Base-by-base conservation (phyloP, 257 asterid species). In the Przewalskia tangutica region DNA sequence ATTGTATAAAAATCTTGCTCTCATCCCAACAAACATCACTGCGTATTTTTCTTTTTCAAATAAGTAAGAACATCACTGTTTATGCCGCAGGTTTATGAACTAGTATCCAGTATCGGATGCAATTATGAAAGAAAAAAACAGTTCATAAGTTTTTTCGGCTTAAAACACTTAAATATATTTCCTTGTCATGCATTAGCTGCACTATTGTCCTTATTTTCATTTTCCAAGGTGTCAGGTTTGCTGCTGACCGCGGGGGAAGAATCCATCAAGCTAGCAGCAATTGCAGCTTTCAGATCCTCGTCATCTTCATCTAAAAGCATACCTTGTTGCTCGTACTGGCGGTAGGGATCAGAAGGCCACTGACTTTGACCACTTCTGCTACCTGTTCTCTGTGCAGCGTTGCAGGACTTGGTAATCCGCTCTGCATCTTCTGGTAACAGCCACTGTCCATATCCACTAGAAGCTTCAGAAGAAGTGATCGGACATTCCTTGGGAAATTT, bases 241-340 rank as follows among this genome's bases (percentile, higher is more conserved):
- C 63, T 80, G 79, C 86, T 86, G 80, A 50, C 53, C 0, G 82
- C 84, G 3, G 89, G 86, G 16, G 91, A 64, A 27, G 97, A 89
- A 81, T 96, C 98, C 86, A 89, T 36, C 90, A 96, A 83, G 86
- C 98, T 94, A 50, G 98, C 98, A 80, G 97, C 97, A 66, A 96
- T 96, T 13, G 98, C 99, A 83, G 97, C 98, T 89, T 90, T 96
- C 88, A 96, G 82, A 90, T 96, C 99, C 86, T 93, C 98, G 18
- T 94, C 99, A 27, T 94, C 98, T 36, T 90, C 92, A 42, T 88
- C 94, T 38, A 77, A 51, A 5, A 60, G 58, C 79, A 85, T 23
- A 14, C 80, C 90, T 14, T 42, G 86, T 8, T 82, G 90, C 18
- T 85, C 87, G 6, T 55, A 75, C 48, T 78, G 89, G 84, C 23